Evolutionary conservation across 202 grass and related monocot species (phyloP).

Genomic region (Bolboschoenoplectus hybrid): DNA sequence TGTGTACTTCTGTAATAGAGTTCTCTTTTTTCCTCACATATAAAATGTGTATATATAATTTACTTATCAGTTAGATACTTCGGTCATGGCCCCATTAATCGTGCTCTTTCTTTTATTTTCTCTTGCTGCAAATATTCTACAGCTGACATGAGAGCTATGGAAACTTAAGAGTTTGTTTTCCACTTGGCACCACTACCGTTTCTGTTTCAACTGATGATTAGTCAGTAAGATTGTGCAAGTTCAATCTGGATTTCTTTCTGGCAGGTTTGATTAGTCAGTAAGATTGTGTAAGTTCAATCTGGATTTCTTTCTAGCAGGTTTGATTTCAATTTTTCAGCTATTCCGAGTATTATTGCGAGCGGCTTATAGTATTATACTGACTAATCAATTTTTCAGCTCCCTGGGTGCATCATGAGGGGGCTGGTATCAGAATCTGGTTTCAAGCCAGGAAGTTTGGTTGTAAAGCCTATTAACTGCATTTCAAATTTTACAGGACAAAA

Average conservation of each 20-base stretch:
- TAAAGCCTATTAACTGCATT: not conserved
- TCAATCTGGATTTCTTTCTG: not conserved
- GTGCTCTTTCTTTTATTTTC: not conserved
- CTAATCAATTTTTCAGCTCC: no score
- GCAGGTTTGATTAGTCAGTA: not conserved
- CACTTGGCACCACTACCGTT: not conserved
- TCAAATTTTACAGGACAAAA: not conserved
- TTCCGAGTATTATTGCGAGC: not conserved
- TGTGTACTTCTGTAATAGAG: not conserved
- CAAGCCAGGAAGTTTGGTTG: not conserved
- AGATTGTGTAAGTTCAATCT: not conserved
- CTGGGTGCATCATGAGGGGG: no score
- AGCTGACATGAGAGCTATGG: not conserved
- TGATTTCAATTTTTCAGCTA: not conserved
- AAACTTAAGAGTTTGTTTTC: not conserved
- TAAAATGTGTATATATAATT: constrained; percentile 26
- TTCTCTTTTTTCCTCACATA: not conserved
- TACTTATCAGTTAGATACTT: not conserved
- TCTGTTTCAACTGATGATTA: not conserved
- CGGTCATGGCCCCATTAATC: not conserved
- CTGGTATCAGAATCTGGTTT: not conserved
- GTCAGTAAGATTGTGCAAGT: not conserved
- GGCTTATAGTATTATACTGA: no score
- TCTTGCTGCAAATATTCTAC: constrained; percentile 8
- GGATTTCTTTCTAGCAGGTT: not conserved